phyloP scores from a whole-genome alignment of 345 rosid species.

The Pugionium cornutum region DNA sequence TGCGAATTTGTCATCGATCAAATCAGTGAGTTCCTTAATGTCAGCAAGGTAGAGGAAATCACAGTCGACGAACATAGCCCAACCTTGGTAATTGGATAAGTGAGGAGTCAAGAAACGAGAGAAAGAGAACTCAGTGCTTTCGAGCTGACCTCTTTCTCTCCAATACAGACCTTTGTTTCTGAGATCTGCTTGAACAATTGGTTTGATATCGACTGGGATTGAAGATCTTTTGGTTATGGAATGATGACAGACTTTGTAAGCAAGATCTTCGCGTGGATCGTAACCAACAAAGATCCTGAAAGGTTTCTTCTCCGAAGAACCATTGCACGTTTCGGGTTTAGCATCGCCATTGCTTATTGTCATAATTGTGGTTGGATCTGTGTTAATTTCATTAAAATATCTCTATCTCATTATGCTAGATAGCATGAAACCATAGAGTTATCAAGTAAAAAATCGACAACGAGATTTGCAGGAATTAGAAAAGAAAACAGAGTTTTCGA shows the following conservation, averaged over 20 bases:
- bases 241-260: conserved; percentile 78
- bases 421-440: no score
- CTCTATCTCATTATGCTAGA: no score
- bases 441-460: no score
- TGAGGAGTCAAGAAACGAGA: conserved; percentile 85
- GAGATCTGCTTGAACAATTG: conserved; percentile 82
- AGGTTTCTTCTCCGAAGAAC: conserved; percentile 40
- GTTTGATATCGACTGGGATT: conserved; percentile 75
- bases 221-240: conserved; percentile 75
- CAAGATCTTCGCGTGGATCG: conserved; percentile 85
- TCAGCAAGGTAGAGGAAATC: conserved; percentile 89
- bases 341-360: conserved; percentile 40
- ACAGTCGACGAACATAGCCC: conserved; percentile 99
- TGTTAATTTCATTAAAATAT: neutral
- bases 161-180: conserved; percentile 68
- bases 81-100: conserved; percentile 72
- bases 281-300: conserved; percentile 91
- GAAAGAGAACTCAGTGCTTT: conserved; percentile 99
- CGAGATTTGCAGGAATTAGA: no score
- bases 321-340: conserved; percentile 28
- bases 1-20: conserved; percentile 84
- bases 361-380: conserved; percentile 26
- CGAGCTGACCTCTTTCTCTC: conserved; percentile 76
- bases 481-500: no score
- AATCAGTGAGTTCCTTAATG: conserved; percentile 70